Evolutionary conservation across 176 grass and related monocot species (phyloP).

Genomic region (Avena insularis): DNA sequence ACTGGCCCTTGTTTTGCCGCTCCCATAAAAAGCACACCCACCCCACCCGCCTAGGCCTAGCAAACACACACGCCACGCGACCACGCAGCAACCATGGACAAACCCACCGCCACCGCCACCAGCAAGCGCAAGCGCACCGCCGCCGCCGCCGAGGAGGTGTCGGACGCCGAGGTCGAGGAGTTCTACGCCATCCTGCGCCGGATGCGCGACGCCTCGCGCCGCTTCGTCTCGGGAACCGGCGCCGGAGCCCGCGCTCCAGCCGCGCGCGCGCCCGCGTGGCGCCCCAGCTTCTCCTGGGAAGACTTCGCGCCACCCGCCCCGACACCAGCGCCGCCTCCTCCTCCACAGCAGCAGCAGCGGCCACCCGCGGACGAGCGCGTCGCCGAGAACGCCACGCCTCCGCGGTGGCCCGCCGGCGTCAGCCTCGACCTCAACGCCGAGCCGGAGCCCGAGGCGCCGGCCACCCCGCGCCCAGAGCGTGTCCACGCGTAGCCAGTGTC

Average conservation of each 20-base stretch:
- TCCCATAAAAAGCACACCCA: slow-evolving; percentile 21
- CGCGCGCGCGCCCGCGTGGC: slow-evolving; percentile 49
- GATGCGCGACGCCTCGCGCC: slow-evolving; percentile 53
- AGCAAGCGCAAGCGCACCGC: slow-evolving; percentile 45
- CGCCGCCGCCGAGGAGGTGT: slow-evolving; percentile 36
- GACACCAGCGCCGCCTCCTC: no score
- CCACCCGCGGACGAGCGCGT: slow-evolving; percentile 31
- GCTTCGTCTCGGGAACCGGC: not conserved
- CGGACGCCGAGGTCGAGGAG: slow-evolving; percentile 80
- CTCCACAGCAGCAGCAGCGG: not conserved
- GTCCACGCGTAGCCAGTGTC: not conserved
- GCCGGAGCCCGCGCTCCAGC: not conserved
- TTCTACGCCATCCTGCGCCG: slow-evolving; percentile 91
- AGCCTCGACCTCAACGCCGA: slow-evolving; percentile 70
- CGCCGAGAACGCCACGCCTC: not conserved
- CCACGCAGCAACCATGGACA: not conserved
- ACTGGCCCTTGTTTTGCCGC: not conserved
- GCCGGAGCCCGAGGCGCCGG: slow-evolving; percentile 60
- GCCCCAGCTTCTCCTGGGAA: slow-evolving; percentile 72
- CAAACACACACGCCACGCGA: no score
- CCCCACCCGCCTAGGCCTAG: not conserved
- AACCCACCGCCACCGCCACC: not conserved
- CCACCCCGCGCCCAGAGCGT: not conserved
- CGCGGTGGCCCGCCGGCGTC: not conserved
- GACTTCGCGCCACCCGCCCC: slow-evolving; percentile 48